These are phyloP conservation scores for Yarrowia porcina DNA, from an alignment of 805 yeast species.

Conservation along the genomic window DNA sequence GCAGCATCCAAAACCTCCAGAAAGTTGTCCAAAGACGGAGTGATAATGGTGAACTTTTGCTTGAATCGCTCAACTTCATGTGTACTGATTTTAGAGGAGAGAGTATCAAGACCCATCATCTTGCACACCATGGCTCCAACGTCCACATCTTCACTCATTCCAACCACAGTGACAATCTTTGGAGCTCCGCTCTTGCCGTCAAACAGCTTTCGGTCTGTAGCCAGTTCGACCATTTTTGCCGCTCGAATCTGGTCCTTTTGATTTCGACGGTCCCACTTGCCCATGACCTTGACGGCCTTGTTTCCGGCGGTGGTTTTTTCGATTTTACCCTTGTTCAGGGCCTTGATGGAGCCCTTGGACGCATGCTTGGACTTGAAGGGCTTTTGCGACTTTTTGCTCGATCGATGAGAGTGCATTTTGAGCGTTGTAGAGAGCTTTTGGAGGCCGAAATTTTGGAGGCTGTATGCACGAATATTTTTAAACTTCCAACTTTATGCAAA, in stretches of 20 bases:
- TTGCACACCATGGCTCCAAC: constrained; percentile 34
- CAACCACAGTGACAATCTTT: constrained; percentile 74
- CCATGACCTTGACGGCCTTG: constrained; percentile 39
- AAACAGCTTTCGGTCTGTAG: constrained; percentile 63
- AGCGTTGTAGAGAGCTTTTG: background rate
- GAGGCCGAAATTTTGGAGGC: background rate
- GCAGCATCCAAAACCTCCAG: constrained; percentile 78
- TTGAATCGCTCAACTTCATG: constrained; percentile 59
- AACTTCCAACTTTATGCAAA: background rate
- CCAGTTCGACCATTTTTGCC: constrained; percentile 61
- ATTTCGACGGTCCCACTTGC: constrained; percentile 72
- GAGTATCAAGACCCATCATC: constrained; percentile 26
- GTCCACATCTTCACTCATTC: constrained; percentile 70
- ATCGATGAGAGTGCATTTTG: constrained; percentile 57
- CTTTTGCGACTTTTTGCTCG: constrained; percentile 83
- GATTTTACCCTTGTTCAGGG: constrained; percentile 75
- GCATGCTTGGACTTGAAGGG: constrained; percentile 90
- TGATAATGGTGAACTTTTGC: constrained; percentile 64
- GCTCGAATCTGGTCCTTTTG: constrained; percentile 71
- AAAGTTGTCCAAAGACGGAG: constrained; percentile 65
- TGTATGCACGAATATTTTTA: constrained; percentile 20
- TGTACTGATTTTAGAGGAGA: constrained; percentile 21
- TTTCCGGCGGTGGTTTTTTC: constrained; percentile 50
- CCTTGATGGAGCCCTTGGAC: constrained; percentile 81
- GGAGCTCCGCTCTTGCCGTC: constrained; percentile 80